Conservation (phyloP, 768 basidiomycete species). For the Suillus sp. region DNA sequence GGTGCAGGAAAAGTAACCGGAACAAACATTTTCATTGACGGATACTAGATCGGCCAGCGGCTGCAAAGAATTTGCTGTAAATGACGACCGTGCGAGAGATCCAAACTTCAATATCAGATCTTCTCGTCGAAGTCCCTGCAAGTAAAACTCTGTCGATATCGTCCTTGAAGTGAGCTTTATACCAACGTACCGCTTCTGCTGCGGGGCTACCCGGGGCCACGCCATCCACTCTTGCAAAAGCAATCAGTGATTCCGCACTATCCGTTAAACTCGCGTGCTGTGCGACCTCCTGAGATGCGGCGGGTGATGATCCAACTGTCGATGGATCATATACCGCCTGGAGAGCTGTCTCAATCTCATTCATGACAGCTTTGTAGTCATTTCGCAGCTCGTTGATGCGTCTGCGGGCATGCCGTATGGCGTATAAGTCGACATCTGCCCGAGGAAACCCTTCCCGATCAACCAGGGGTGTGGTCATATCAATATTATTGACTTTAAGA, state of each 20-base stretch:
- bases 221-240: slow-evolving; percentile 83
- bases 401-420: slow-evolving; percentile 72
- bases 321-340: slow-evolving; percentile 65
- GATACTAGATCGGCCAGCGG: slow-evolving; percentile 74
- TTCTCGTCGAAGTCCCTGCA: slow-evolving; percentile 65
- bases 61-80: slow-evolving; percentile 57
- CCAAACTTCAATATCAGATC: slow-evolving; percentile 81
- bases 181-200: slow-evolving; percentile 66
- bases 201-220: slow-evolving; percentile 86
- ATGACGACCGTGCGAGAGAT: slow-evolving; percentile 52
- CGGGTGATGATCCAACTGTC: slow-evolving; percentile 18
- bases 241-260: slow-evolving; percentile 28
- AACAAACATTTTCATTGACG: slow-evolving; percentile 75
- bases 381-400: slow-evolving; percentile 82
- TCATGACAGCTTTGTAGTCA: slow-evolving; percentile 67
- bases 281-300: slow-evolving; percentile 22
- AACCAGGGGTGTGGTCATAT: slow-evolving; percentile 74
- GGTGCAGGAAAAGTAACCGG: not conserved
- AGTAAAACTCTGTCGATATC: slow-evolving; percentile 7
- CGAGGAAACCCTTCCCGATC: slow-evolving; percentile 90
- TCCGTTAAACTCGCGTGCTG: slow-evolving; percentile 4
- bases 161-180: not conserved
- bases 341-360: slow-evolving; percentile 66
- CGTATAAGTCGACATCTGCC: slow-evolving; percentile 81
- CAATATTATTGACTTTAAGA: slow-evolving; percentile 62